Evolutionary conservation across 1,139 yeast genomes (phyloP).

Genomic region (Geotrichum reessii): DNA sequence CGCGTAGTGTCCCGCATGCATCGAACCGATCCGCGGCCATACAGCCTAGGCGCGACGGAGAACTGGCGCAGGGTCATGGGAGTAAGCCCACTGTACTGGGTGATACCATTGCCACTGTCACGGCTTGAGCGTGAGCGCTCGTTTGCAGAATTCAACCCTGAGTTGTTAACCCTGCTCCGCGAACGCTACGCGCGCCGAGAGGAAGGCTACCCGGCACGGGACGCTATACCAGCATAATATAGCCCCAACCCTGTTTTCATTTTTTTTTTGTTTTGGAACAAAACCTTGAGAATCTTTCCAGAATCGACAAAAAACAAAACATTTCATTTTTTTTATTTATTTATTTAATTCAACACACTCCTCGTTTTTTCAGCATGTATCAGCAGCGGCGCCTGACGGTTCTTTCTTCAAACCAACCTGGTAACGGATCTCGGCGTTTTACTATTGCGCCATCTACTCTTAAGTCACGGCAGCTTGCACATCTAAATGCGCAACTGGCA

Average conservation of each 20-base stretch:
- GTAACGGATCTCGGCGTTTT: slow-evolving; percentile 10
- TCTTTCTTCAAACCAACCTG: slow-evolving; percentile 6
- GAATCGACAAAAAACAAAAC: not conserved
- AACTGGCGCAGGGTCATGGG: slow-evolving; percentile 37
- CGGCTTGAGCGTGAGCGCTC: not conserved
- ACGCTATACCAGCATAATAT: not conserved
- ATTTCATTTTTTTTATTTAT: not conserved
- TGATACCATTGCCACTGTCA: slow-evolving; percentile 31
- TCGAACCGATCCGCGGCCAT: slow-evolving; percentile 27
- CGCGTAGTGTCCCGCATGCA: slow-evolving; percentile 14
- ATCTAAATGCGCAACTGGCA: slow-evolving; percentile 57
- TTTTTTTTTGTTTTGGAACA: not conserved
- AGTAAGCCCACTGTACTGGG: slow-evolving; percentile 33
- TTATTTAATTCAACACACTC: not conserved
- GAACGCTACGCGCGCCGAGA: slow-evolving; percentile 24
- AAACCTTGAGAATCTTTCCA: not conserved
- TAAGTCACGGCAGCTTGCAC: slow-evolving; percentile 53
- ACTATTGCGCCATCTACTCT: slow-evolving; percentile 25
- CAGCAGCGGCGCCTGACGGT: slow-evolving; percentile 15
- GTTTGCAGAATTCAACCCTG: slow-evolving; percentile 23
- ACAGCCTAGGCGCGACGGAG: slow-evolving; percentile 29
- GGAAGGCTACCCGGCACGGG: slow-evolving; percentile 26
- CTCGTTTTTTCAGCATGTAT: slow-evolving; percentile 2
- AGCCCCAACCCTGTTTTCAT: not conserved
- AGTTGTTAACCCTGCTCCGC: slow-evolving; percentile 24